A percentile compares a stretch with the other conserved stretches of the same genome.
Evolutionary conservation across 768 basidiomycete species (phyloP).

Genomic region (Strobilomyces echinocephalus): DNA sequence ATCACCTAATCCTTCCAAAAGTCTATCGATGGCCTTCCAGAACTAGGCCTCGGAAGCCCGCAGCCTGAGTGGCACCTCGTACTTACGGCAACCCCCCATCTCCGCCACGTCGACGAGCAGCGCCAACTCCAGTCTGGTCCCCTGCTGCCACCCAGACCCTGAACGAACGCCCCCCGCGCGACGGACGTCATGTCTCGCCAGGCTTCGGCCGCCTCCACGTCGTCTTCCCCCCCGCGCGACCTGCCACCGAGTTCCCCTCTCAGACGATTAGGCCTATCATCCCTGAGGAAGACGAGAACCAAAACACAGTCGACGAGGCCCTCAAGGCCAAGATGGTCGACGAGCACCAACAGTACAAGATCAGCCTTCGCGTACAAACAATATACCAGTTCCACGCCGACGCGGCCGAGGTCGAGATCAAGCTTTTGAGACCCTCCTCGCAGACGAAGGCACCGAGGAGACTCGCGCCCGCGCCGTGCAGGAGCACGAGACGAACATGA

Average conservation of each 20-base stretch:
- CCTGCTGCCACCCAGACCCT: conserved; percentile 10
- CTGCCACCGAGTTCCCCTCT: conserved; percentile 24
- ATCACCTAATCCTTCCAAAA: conserved; percentile 23
- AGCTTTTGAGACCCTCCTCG: conserved; percentile 26
- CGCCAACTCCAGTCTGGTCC: too few relatives aligned
- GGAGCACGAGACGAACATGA: conserved; percentile 31
- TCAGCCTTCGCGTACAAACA: conserved; percentile 32
- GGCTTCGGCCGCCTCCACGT: conserved; percentile 22
- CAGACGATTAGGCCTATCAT: conserved; percentile 27
- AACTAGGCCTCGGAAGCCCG: conserved; percentile 30
- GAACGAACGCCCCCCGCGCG: conserved; percentile 21
- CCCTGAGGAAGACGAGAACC: conserved; percentile 20
- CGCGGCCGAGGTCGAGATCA: conserved; percentile 29
- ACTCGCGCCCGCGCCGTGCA: conserved; percentile 26
- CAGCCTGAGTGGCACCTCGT: too few relatives aligned
- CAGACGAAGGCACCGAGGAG: conserved; percentile 27
- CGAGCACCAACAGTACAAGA: conserved; percentile 29
- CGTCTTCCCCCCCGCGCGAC: conserved; percentile 16
- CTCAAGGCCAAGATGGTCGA: conserved; percentile 32
- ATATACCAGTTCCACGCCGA: conserved; percentile 30
- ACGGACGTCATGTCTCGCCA: conserved; percentile 30
- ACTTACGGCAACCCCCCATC: too few relatives aligned
- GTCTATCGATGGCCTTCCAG: conserved; percentile 32
- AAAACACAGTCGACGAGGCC: conserved; percentile 25
- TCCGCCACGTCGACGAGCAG: too few relatives aligned